phyloP scores from a whole-genome alignment of 2,329 filamentous ascomycete species.

The Lasiodiplodia gonubiensis region DNA sequence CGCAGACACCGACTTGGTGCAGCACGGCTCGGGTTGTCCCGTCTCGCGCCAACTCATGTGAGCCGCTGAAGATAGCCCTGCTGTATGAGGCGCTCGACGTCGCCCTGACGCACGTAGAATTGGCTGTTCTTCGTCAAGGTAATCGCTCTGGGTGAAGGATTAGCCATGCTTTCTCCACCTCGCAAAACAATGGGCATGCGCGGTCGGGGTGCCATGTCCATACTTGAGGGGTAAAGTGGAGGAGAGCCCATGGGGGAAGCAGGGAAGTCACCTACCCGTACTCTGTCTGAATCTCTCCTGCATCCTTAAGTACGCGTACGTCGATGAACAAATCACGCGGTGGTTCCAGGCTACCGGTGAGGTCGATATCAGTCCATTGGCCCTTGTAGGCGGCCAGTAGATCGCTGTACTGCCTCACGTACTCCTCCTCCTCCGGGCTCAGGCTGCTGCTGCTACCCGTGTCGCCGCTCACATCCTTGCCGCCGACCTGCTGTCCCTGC shows the following conservation, averaged over 20 bases:
- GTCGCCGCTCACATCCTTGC: constrained; percentile 50
- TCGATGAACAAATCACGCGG: constrained; percentile 97
- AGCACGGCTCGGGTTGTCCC: not conserved
- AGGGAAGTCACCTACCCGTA: constrained; percentile 74
- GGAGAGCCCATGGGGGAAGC: constrained; percentile 7
- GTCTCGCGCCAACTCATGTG: constrained; percentile 27
- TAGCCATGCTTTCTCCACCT: not conserved
- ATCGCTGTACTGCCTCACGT: constrained; percentile 89
- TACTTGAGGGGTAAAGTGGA: constrained; percentile 27
- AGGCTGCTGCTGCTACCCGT: constrained; percentile 71
- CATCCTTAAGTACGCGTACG: constrained; percentile 92
- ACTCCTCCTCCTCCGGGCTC: constrained; percentile 80
- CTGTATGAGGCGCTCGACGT: constrained; percentile 91
- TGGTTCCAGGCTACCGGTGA: constrained; percentile 91
- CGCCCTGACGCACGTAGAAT: constrained; percentile 93
- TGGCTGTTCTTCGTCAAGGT: constrained; percentile 98
- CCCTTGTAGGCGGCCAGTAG: constrained; percentile 95
- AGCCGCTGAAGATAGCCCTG: constrained; percentile 95
- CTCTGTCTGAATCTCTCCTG: constrained; percentile 98
- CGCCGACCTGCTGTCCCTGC: constrained; percentile 41
- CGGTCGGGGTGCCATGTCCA: not conserved
- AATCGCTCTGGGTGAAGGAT: constrained; percentile 70
- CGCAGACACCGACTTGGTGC: constrained; percentile 5
- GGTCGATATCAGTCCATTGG: constrained; percentile 96
- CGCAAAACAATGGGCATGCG: not conserved